Conservation (phyloP, 73 alveolate species). For the Paramecium sonneborni region DNA sequence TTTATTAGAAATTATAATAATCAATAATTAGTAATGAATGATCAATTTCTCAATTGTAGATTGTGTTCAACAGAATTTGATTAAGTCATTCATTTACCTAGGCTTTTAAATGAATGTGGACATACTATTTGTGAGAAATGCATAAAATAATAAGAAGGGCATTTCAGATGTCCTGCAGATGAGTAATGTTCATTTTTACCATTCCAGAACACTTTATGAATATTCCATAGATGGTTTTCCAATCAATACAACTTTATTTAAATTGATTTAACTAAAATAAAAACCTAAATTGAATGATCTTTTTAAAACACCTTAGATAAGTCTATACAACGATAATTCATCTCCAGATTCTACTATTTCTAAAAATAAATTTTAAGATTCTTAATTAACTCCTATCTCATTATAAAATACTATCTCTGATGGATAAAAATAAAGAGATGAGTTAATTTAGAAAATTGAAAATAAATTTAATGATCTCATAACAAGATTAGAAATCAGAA, state of each 20-base stretch:
- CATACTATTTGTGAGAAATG: slow-evolving; percentile 20
- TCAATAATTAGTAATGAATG: not conserved
- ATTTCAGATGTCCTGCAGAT: slow-evolving; percentile 18
- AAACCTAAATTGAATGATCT: not conserved
- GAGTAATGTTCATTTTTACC: slow-evolving; percentile 28
- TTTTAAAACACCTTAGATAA: not conserved
- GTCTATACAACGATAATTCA: not conserved
- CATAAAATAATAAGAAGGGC: slow-evolving; percentile 4
- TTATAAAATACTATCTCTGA: not conserved
- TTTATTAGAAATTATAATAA: not conserved
- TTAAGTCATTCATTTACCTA: not conserved
- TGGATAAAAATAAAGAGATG: not conserved
- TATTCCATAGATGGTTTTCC: slow-evolving; percentile 23
- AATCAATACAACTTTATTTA: not conserved
- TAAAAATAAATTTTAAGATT: not conserved
- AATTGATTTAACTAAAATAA: not conserved
- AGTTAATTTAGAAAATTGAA: not conserved
- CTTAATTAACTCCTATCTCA: not conserved
- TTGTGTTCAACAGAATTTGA: not conserved
- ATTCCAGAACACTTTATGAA: not conserved
- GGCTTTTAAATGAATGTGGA: slow-evolving; percentile 13
- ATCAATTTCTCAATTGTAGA: not conserved
- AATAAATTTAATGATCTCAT: not conserved
- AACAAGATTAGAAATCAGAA: not conserved
- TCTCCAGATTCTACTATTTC: not conserved